phyloP scores from a whole-genome alignment of 2,329 filamentous ascomycete species.

The Paraconiothyrium sp. region DNA sequence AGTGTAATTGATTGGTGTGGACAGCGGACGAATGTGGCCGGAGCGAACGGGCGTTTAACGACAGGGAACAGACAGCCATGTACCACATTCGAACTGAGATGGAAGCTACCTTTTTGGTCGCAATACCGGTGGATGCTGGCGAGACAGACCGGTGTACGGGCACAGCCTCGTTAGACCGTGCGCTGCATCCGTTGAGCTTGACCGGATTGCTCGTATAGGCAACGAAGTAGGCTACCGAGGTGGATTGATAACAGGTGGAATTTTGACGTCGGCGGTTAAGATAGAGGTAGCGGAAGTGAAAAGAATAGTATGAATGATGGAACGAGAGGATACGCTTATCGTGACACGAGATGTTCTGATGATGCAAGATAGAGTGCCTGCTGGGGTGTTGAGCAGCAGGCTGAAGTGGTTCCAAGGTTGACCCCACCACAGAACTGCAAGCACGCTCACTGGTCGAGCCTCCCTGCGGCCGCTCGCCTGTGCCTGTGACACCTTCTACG shows the following conservation, averaged over 20 bases:
- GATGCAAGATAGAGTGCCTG: constrained; percentile 11
- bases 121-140: background rate
- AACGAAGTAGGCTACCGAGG: constrained; percentile 6
- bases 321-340: constrained; percentile 8
- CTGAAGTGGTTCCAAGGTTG: constrained; percentile 10
- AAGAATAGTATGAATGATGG: constrained; percentile 8
- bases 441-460: background rate
- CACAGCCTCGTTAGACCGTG: constrained; percentile 1
- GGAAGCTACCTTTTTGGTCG: background rate
- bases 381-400: constrained; percentile 11
- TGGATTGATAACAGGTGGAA: background rate
- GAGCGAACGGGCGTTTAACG: background rate
- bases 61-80: background rate
- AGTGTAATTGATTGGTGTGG: background rate
- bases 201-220: constrained; percentile 5
- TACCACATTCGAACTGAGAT: background rate
- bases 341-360: background rate
- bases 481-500: constrained; percentile 15
- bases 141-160: background rate
- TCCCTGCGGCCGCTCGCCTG: background rate
- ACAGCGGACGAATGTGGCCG: background rate
- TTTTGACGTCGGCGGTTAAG: background rate
- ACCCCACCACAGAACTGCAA: background rate
- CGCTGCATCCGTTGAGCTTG: background rate
- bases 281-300: background rate